Percentiles rank a stretch among this genome's conserved stretches.
These are phyloP conservation scores for Diaporthe sp. DNA, from an alignment of 2,329 filamentous ascomycete genomes.

Conservation along the genomic window DNA sequence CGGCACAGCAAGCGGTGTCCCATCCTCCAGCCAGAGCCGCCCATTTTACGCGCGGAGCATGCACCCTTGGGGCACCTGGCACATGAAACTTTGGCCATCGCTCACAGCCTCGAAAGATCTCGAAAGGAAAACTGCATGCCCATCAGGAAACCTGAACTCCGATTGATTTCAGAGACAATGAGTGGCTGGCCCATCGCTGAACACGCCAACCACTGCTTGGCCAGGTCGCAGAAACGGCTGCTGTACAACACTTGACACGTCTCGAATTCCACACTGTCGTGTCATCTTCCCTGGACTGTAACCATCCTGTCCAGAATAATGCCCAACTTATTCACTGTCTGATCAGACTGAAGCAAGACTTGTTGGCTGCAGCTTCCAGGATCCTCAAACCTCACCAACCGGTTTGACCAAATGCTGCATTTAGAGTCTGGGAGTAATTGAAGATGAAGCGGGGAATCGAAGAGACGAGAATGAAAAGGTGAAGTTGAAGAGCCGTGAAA, in stretches of 20 bases:
- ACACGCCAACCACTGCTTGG: background rate
- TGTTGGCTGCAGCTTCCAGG: background rate
- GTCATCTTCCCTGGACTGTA: background rate
- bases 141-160: background rate
- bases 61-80: background rate
- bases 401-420: background rate
- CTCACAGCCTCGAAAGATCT: background rate
- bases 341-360: background rate
- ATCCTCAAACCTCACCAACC: background rate
- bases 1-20: background rate
- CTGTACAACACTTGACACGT: background rate
- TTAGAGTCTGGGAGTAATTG: background rate
- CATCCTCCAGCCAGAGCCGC: background rate
- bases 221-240: background rate
- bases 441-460: background rate
- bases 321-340: background rate
- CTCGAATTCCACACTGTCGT: background rate
- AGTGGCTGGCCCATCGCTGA: background rate
- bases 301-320: no score
- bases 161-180: background rate
- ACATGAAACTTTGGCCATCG: background rate
- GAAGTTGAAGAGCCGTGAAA: no score
- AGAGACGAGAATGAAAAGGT: background rate
- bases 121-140: background rate
- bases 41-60: background rate